Evolutionary conservation across 345 rosid species (phyloP).

Genomic region (Triadica sebifera): DNA sequence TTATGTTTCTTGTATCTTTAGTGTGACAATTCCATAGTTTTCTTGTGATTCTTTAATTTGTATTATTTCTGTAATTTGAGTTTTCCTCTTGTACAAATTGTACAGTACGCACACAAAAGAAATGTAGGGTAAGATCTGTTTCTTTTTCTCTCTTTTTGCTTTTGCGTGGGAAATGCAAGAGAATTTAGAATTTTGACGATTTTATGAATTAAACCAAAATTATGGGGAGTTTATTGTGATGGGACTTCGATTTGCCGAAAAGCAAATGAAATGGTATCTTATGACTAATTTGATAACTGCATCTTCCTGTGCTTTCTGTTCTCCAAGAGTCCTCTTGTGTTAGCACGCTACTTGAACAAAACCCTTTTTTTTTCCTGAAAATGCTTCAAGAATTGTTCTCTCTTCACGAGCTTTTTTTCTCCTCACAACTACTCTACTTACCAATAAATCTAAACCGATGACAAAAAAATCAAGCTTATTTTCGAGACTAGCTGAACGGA

Average conservation of each 20-base stretch:
- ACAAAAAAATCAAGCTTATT: too few relatives aligned
- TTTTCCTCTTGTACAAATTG: conserved; percentile 24
- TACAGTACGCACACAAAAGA: conserved; percentile 18
- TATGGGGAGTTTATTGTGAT: too few relatives aligned
- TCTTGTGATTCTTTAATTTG: conserved; percentile 33
- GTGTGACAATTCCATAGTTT: conserved; percentile 21
- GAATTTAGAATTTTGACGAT: not conserved
- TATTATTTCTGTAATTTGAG: conserved; percentile 21
- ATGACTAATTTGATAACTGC: too few relatives aligned
- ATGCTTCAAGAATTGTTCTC: too few relatives aligned
- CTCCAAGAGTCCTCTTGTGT: too few relatives aligned
- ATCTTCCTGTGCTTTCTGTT: too few relatives aligned
- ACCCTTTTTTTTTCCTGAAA: too few relatives aligned
- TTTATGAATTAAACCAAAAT: not conserved
- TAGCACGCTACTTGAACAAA: too few relatives aligned
- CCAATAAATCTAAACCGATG: too few relatives aligned
- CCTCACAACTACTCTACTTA: too few relatives aligned
- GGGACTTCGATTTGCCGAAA: not conserved
- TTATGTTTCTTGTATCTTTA: conserved; percentile 4
- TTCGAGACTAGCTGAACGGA: too few relatives aligned
- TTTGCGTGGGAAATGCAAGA: not conserved
- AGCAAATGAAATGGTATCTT: not conserved
- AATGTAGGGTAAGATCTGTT: not conserved
- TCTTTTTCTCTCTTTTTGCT: not conserved
- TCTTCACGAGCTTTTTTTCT: too few relatives aligned